Evolutionary conservation across 176 grass and related monocot species (phyloP), one percentile per base, ranked within the genome.

Genomic region (Cocos nucifera): DNA sequence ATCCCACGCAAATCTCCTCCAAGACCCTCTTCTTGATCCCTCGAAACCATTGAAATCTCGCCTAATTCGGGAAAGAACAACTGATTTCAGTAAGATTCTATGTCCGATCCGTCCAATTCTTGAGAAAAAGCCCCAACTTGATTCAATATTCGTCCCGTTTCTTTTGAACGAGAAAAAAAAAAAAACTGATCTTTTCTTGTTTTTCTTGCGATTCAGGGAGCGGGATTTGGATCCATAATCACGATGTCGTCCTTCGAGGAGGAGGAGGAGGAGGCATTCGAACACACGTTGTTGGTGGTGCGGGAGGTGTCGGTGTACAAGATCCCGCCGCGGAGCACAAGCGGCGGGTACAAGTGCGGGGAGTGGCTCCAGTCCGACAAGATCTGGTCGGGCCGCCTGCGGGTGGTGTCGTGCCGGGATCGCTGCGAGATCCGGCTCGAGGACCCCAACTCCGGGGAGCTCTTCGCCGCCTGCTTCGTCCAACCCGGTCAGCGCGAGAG

Each of bases 381-480:
- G 87, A 98, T 98, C 81, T 98, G 93, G 93, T 81, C 84, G 24
- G 93, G 93, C 19, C 87, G 88, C 65, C 93, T 98, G 78, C 87
- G 88, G 7, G 93, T 92, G 44, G 93, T 98, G 29, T 98, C 93
- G 30, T 92, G 84, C 22, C 84, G 93, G 27, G 78, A 87, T 49
- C 82, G 93, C 39, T 98, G 93, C 54, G 84, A 92, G 73, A 85
- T 92, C 69, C 87, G 84, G 27, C 89, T 98, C 50, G 94, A 98
- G 77, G 93, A 98, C 56, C 93, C 93, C 54, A 71, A 69, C 60
- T 88, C 93, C 5, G 87, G 88, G 1, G 87, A 98, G 16, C 88
- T 92, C 69, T 98, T 98, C 66, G 93, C 87, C 63, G 84, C 89
- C 9, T 94, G 89, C 78, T 94, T 88, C 53, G 75, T 94, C 59